Percentiles rank a stretch among this genome's conserved stretches.
Evolutionary conservation across 106 monocot genomes (phyloP).

Genomic region (Allium cepa): DNA sequence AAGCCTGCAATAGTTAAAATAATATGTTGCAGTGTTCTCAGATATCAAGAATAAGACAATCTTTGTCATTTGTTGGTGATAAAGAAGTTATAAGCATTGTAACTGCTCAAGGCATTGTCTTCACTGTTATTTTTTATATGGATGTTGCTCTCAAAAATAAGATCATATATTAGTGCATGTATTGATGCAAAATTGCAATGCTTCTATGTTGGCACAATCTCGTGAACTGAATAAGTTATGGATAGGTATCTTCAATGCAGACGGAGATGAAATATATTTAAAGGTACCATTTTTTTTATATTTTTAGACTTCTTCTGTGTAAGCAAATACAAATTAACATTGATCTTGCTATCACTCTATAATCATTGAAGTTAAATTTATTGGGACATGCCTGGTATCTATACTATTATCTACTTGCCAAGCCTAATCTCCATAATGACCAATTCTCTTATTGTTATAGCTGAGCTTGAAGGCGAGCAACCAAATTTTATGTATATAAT

Average conservation of each 20-base stretch:
- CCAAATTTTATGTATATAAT: constrained; percentile 14
- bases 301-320: too few relatives aligned
- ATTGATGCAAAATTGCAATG: neutral
- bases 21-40: constrained; percentile 1
- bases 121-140: too few relatives aligned
- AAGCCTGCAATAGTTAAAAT: too few relatives aligned
- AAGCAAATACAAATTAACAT: too few relatives aligned
- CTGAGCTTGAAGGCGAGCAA: constrained; percentile 57
- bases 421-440: constrained; percentile 10
- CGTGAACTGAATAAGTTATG: constrained; percentile 74
- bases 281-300: too few relatives aligned
- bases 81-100: constrained; percentile 99
- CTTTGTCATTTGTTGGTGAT: constrained; percentile 81
- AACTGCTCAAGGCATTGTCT: constrained; percentile 80
- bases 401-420: too few relatives aligned
- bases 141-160: too few relatives aligned
- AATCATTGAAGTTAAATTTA: too few relatives aligned
- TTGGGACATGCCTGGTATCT: too few relatives aligned
- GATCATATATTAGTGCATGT: too few relatives aligned
- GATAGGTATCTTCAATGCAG: constrained; percentile 82
- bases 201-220: constrained; percentile 63
- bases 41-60: constrained; percentile 83
- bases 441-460: constrained; percentile 80
- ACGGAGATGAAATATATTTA: constrained; percentile 93
- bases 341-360: too few relatives aligned